Evolutionary conservation across 2,329 filamentous ascomycete genomes (phyloP).

Genomic region (Fusarium succisae): DNA sequence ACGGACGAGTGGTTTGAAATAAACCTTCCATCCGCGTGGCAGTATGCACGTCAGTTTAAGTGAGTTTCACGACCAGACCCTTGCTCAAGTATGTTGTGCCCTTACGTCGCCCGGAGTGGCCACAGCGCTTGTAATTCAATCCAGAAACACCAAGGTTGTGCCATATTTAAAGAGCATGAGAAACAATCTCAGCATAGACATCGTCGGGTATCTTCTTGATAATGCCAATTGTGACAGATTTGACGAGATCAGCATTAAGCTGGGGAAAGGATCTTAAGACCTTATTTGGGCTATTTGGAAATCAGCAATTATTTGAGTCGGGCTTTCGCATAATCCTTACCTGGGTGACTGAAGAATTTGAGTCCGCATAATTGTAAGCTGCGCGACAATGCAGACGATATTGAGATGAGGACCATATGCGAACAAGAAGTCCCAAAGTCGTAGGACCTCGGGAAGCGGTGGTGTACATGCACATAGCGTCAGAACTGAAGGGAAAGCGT

Average conservation of each 20-base stretch:
- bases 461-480: conserved; percentile 97
- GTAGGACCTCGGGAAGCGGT: conserved; percentile 89
- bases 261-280: conserved; percentile 88
- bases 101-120: conserved; percentile 1
- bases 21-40: conserved; percentile 27
- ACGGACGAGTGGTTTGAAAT: conserved; percentile 7
- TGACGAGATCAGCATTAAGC: conserved; percentile 84
- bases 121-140: not conserved
- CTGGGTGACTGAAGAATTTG: conserved; percentile 85
- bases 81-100: conserved; percentile 12
- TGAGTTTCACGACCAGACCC: conserved; percentile 14
- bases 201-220: conserved; percentile 91
- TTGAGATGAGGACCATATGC: conserved; percentile 96
- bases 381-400: conserved; percentile 94
- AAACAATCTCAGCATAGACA: conserved; percentile 88
- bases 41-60: conserved; percentile 19
- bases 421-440: conserved; percentile 96
- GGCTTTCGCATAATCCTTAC: conserved; percentile 56
- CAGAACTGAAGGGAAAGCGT: conserved; percentile 93
- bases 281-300: conserved; percentile 80
- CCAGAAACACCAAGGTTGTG: not conserved
- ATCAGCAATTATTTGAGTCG: conserved; percentile 34
- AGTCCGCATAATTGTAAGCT: conserved; percentile 87
- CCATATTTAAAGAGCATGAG: conserved; percentile 74
- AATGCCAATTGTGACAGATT: conserved; percentile 84